Evolutionary conservation across 2,329 filamentous ascomycete genomes (phyloP), one percentile per base, ranked within the genome.

Genomic region (Colletotrichum endophyticum): DNA sequence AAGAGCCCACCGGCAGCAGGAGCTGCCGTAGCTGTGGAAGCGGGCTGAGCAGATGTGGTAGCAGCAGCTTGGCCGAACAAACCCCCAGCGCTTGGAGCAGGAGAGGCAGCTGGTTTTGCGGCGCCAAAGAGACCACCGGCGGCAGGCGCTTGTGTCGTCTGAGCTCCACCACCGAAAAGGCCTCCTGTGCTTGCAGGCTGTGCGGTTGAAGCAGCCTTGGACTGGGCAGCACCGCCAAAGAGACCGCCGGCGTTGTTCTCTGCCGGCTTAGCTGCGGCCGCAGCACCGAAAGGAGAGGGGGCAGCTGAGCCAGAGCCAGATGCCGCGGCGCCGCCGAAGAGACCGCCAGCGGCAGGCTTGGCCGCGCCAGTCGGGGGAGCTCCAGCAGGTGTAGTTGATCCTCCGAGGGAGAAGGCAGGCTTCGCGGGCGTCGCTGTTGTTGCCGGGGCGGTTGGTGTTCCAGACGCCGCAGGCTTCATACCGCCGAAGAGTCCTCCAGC

Each of bases 371-470:
- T 80, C 1, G 89, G 89, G 72, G 90, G 90, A n/a, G 88, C 87
- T 44, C 90, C 90, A 27, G 90, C 89, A 19, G 90, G 89, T 44
- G 90, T 91, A 4, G 89, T 91, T 22, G 90, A 91, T 70, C 85
- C 84, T 70, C 85, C 84, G 39, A 90, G 79, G n/a, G 82, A 79
- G 72, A 90, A 87, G 70, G 85, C 76, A 19, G 89, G 86, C 81
- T 91, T 91, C n/a, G 86, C 85, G 32, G 87, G 87, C 25, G 87
- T 88, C 25, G 85, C 82, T 62, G 80, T 78, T 32, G 82, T 63
- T 19, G 62, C 22, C 16, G 53, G 53, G 27, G 73, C 57, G 30
- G 68, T 79, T 71, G 28, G 80, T 49, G 66, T 77, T 49, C 71
- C 64, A 30, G 59, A 63, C 30, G 71, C 64, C 30, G 71, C 67